Conservation (phyloP, 2,329 filamentous ascomycete species). For the Emmonsiellopsis sp. region DNA sequence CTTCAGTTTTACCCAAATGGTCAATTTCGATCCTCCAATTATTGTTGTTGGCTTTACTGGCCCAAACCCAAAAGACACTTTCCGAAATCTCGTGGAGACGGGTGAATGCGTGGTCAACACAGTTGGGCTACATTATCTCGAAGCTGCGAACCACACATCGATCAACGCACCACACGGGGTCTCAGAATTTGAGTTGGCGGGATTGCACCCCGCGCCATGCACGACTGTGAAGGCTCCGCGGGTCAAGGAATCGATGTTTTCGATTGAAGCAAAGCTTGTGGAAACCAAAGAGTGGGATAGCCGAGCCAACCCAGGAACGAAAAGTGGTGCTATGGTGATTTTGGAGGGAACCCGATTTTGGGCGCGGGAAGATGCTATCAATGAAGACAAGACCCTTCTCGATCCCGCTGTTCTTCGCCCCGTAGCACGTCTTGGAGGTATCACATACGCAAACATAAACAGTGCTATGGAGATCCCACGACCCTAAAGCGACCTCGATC, state of each 20-base stretch:
- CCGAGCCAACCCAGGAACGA: conserved; percentile 58
- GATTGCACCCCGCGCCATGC: conserved; percentile 60
- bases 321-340: conserved; percentile 63
- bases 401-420: conserved; percentile 69
- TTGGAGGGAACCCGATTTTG: conserved; percentile 82
- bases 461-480: conserved; percentile 61
- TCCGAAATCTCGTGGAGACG: conserved; percentile 62
- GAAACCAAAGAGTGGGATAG: conserved; percentile 69
- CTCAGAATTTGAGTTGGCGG: conserved; percentile 71
- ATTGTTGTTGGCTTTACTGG: conserved; percentile 59
- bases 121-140: conserved; percentile 71
- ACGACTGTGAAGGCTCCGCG: conserved; percentile 59
- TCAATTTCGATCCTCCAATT: conserved; percentile 78
- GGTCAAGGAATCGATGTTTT: conserved; percentile 74
- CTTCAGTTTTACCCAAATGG: conserved; percentile 76
- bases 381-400: conserved; percentile 63
- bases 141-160: conserved; percentile 74
- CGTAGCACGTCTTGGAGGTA: conserved; percentile 71
- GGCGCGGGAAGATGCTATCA: conserved; percentile 79
- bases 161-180: conserved; percentile 69
- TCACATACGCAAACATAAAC: conserved; percentile 65
- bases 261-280: conserved; percentile 70
- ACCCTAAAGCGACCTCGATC: conserved; percentile 22
- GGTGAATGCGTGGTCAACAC: conserved; percentile 80
- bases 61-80: conserved; percentile 63